These are phyloP conservation scores for Hippophae gyantsensis DNA, from an alignment of 306 rosid species.

Conservation along the genomic window DNA sequence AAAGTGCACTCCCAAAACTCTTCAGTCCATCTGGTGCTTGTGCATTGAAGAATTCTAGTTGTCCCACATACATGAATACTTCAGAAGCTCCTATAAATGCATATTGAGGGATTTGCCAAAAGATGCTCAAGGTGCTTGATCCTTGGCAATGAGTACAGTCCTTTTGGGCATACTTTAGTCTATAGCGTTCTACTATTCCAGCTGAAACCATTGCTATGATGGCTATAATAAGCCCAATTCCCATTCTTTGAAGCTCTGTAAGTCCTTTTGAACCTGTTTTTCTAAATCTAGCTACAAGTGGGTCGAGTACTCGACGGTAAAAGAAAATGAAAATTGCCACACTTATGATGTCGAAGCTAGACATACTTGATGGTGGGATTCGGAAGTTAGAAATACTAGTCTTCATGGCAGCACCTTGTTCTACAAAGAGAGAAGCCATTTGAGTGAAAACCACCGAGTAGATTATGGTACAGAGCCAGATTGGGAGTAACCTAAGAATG, in stretches of 20 bases:
- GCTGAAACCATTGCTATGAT: conserved; percentile 91
- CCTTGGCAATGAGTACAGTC: conserved; percentile 57
- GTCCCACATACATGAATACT: conserved; percentile 98
- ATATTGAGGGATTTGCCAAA: conserved; percentile 96
- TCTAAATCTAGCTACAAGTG: conserved; percentile 56
- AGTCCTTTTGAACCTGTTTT: conserved; percentile 64
- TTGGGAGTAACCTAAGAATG: conserved; percentile 85
- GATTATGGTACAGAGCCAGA: conserved; percentile 97
- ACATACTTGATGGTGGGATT: conserved; percentile 97
- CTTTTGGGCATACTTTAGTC: conserved; percentile 65
- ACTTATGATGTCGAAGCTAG: conserved; percentile 88
- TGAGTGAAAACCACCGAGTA: conserved; percentile 96
- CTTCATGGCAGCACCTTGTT: conserved; percentile 98
- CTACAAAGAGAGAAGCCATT: conserved; percentile 98
- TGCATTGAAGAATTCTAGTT: conserved; percentile 91
- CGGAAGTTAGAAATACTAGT: conserved; percentile 55
- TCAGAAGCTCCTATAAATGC: conserved; percentile 96
- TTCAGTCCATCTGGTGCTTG: conserved; percentile 95
- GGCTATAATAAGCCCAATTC: conserved; percentile 89
- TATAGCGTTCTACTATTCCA: conserved; percentile 77
- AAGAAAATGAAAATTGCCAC: conserved; percentile 86
- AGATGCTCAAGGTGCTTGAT: conserved; percentile 77
- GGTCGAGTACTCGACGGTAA: conserved; percentile 75
- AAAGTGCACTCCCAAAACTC: conserved; percentile 96
- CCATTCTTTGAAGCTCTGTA: conserved; percentile 96